Evolutionary conservation across 306 rosid genomes (phyloP), one percentile per base, ranked within the genome.

Genomic region (Mimosa pudica): DNA sequence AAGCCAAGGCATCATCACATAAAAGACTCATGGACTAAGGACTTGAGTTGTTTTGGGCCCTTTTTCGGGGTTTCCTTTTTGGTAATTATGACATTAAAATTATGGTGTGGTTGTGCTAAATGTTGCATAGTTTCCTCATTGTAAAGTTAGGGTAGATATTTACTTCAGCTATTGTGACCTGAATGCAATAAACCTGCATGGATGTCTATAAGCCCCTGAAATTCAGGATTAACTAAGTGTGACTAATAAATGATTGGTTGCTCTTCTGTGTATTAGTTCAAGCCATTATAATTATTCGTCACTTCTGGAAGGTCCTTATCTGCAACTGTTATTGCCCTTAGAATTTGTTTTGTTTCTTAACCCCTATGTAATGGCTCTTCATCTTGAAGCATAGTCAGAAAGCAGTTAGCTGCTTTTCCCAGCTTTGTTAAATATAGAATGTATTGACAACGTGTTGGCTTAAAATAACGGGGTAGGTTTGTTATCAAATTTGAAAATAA

Each of bases 391-490:
- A 33, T 33, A 63, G 32, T 42, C 44, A 13, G 32, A 32, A 63
- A 32, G 69, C 73, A 30, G 17, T 30, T n/a, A 63, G 48, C 30
- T 30, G 9, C 66, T 52, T 49, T 63, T 32, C 14, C 44, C 0
- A 17, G 67, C 11, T 6, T 49, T 58, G 17, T 30, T 20, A 60
- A 61, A 61, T 14, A 17, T 62, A 6, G 72, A 24, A 8, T 42
- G 60, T 16, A 61, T 60, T 18, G 33, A 51, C 16, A 62, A 5
- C 17, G 33, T 76, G 65, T 30, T 30, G 77, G 30, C 55, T 73
- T 58, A 76, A 57, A 74, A 58, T 68, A 77, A 72, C 60, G 33
- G 77, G 52, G 42, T 35, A 70, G 68, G 68, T 61, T 49, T 77
- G 54, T 17, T 38, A 41, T 67, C 30, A 18, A 42, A 14, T 13